Conservation (phyloP, 805 yeast species). For the Pichia insulana region DNA sequence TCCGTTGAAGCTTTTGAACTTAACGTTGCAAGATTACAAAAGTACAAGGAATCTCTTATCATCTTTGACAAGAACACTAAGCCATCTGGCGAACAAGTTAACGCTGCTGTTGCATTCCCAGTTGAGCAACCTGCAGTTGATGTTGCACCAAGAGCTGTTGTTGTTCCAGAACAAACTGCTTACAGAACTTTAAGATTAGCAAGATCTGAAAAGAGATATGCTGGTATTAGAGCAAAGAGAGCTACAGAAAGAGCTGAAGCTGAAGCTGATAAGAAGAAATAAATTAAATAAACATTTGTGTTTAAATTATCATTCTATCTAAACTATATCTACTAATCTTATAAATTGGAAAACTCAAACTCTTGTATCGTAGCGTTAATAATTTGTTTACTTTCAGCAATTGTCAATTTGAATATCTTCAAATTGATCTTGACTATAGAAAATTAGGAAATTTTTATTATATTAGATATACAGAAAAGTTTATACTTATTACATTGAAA, state of each 20-base stretch:
- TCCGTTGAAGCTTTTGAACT: constrained; percentile 89
- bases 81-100: constrained; percentile 72
- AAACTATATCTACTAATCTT: background rate
- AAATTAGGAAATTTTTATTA: background rate
- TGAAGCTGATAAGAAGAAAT: constrained; percentile 98
- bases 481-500: background rate
- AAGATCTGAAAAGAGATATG: constrained; percentile 86
- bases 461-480: background rate
- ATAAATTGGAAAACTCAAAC: background rate
- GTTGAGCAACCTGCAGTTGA: constrained; percentile 70
- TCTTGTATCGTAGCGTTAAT: background rate
- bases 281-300: constrained; percentile 26
- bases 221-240: constrained; percentile 97
- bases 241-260: constrained; percentile 97
- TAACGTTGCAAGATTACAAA: constrained; percentile 94
- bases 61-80: constrained; percentile 87
- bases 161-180: constrained; percentile 61
- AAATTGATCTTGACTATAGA: too few relatives aligned
- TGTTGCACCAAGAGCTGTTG: constrained; percentile 83
- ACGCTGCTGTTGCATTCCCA: constrained; percentile 80
- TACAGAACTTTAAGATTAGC: constrained; percentile 94
- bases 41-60: constrained; percentile 91
- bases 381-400: too few relatives aligned
- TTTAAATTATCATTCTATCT: constrained; percentile 1
- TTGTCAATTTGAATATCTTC: too few relatives aligned